Evolutionary conservation across 2,329 filamentous ascomycete species (phyloP), one percentile per base, ranked within the genome.

Genomic region (Hypoxylon sp.): DNA sequence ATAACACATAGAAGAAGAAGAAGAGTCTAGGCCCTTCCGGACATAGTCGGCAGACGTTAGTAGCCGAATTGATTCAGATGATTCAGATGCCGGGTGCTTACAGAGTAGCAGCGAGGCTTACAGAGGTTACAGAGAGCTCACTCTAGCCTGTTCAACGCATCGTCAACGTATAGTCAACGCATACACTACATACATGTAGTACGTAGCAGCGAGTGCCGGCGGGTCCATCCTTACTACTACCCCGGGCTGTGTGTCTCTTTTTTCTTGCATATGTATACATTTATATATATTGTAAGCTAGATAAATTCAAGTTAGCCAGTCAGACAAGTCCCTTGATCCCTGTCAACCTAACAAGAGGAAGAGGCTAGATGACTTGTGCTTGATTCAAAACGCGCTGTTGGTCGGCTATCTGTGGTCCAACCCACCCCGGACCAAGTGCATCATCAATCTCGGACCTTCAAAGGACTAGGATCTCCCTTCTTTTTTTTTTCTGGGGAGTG

Each of bases 41-140:
- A 67, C 14, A 48, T n/a, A 39, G 39, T 37, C 42, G 17, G 31
- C 31, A 63, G 50, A 46, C 22, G 56, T 47, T 48, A 44, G 55
- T 26, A 14, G 13, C 42, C 22, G 31, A 56, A 52, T 65, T 63
- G 65, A 50, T 61, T 65, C 42, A 63, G 42, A 55, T 47, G 42
- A 53, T 62, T 68, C 50, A 70, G 64, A 63, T 70, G 67, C 67
- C 67, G 67, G 67, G 60, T 68, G 64, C 59, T 70, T 56, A 68
- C 67, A 69, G 55, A 69, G 67, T 55, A 48, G 48, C 29, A 63
- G 50, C 46, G 31, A 13, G 31, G 56, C 44, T 56, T 42, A 63
- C 58, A 57, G 56, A 54, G 44, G 39, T 60, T 61, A 13, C 31
- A 44, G 59, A 54, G 17, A 67, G 48, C 54, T 54, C 42, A 56